Base-by-base conservation (phyloP, 2,329 filamentous ascomycete genomes). In the Stemphylium lycopersici region DNA sequence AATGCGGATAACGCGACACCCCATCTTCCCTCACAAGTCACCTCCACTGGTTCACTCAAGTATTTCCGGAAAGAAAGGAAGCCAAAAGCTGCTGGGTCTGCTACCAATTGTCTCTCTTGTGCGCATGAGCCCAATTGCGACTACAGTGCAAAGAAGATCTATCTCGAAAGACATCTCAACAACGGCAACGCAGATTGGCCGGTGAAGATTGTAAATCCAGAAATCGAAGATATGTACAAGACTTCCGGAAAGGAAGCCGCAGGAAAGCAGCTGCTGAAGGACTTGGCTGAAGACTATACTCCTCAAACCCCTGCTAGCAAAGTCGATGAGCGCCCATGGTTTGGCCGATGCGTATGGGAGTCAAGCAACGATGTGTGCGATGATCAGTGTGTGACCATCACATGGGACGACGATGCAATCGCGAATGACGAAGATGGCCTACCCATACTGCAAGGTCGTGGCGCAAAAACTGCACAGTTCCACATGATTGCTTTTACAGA, bases 401-500 rank as follows among this genome's bases (percentile, higher is more conserved):
- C 84, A 3, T 98, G 93, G 92, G 89, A 92, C 11, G 90, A 96
- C 39, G 87, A 90, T 55, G 78, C 78, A 0, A 61, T 80, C 2
- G 42, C 24, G 8, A 49, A 57, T 0, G 64, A 66, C 29, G 52
- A 58, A 2, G 42, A 65, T 8, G 65, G 61, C 1, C 26, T 39
- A 6, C 55, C 56, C 4, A 42, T 54, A 2, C 26, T 71, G 8
- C 52, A 65, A 18, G 63, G 63, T 52, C 80, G 86, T 20, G 85
- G 85, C 2, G 85, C 91, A 38, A 98, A 98, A 78, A 91, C 89
- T 13, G 93, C 93, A 0, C 87, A 87, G 2, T 90, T 98, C 72
- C 93, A 98, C 76, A 97, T 98, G 93, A 88, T 93, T 2, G 92
- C 93, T 2, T 90, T 93, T 57, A 96, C 93, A 0, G 87, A 90